These are phyloP conservation scores for Aphanomyces cochlioides DNA, from an alignment of 352 stramenopile genomes.

Conservation along the genomic window DNA sequence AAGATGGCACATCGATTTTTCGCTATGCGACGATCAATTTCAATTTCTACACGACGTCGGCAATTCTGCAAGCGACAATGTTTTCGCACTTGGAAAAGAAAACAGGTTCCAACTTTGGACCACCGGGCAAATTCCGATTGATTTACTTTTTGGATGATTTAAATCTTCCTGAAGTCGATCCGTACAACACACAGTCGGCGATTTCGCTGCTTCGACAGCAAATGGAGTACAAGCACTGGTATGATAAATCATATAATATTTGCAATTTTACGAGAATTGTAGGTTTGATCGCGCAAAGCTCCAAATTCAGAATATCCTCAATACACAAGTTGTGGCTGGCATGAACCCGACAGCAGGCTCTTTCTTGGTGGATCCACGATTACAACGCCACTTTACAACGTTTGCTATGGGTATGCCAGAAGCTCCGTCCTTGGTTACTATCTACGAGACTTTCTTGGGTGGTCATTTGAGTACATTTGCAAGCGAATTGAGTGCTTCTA, in stretches of 20 bases:
- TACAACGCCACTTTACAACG: conserved; percentile 95
- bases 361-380: conserved; percentile 90
- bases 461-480: conserved; percentile 90
- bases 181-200: conserved; percentile 94
- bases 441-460: conserved; percentile 95
- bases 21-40: conserved; percentile 94
- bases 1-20: conserved; percentile 76
- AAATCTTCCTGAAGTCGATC: conserved; percentile 94
- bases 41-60: conserved; percentile 96
- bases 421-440: conserved; percentile 90
- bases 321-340: conserved; percentile 92
- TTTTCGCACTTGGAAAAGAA: conserved; percentile 93
- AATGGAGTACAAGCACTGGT: conserved; percentile 95
- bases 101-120: conserved; percentile 90
- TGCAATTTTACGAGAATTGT: neutral
- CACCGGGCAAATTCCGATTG: conserved; percentile 88
- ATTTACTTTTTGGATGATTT: conserved; percentile 98
- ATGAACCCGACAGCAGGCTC: conserved; percentile 96
- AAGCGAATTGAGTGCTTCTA: conserved; percentile 82
- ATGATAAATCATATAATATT: conserved; percentile 26
- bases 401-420: conserved; percentile 95
- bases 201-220: conserved; percentile 93
- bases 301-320: conserved; percentile 91
- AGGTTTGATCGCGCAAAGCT: conserved; percentile 90
- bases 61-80: conserved; percentile 91